phyloP scores from a whole-genome alignment of 345 rosid genomes.

The Bretschneidera sinensis region DNA sequence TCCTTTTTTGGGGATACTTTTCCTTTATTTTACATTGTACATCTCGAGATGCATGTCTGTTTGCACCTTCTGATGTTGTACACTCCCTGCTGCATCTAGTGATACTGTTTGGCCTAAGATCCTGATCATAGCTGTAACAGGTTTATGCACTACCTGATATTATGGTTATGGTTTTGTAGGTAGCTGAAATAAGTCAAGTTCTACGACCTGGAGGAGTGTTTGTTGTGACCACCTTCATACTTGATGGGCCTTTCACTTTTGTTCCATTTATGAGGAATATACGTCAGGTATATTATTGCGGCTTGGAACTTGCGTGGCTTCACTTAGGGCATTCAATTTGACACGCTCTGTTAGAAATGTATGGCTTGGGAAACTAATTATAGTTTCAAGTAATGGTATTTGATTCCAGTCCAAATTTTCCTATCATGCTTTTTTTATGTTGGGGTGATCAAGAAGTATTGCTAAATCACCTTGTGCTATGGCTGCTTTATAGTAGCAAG shows the following conservation, averaged over 20 bases:
- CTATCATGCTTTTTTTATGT: too few species aligned
- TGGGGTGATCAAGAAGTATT: too few species aligned
- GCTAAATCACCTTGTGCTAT: too few species aligned
- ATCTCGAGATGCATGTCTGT: too few species aligned
- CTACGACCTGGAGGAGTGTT: constrained; percentile 84
- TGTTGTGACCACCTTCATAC: constrained; percentile 65
- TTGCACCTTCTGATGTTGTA: neutral
- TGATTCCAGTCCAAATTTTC: too few species aligned
- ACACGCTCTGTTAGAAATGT: neutral
- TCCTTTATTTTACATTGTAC: too few species aligned
- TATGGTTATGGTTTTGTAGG: constrained; percentile 30
- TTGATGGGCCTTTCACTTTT: constrained; percentile 52
- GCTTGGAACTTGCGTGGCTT: constrained; percentile 14
- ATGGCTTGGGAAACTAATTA: neutral
- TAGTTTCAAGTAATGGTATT: too few species aligned
- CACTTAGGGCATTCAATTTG: neutral
- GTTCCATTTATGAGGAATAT: constrained; percentile 46
- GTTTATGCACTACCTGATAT: neutral
- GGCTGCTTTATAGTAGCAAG: too few species aligned
- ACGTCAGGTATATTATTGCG: constrained; percentile 44
- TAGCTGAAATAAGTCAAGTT: constrained; percentile 86
- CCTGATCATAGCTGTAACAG: neutral
- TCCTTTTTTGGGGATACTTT: too few species aligned
- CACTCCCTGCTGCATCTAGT: neutral
- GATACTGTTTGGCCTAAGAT: neutral